phyloP scores from a whole-genome alignment of 2,329 filamentous ascomycete genomes.

The Diaporthe caulivora region DNA sequence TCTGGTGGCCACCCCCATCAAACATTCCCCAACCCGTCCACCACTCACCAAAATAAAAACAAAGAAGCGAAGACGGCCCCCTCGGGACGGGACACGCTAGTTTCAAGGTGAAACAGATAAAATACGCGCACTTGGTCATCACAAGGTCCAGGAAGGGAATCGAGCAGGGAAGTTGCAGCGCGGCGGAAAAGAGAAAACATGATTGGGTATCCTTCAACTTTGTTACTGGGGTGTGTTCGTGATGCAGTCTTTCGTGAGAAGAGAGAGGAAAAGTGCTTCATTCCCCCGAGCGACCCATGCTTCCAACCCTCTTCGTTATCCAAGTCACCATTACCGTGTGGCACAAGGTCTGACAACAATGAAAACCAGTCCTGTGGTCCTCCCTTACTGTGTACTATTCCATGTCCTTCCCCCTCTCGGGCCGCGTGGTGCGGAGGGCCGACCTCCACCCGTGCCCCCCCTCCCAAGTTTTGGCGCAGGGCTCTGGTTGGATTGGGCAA shows the following conservation, averaged over 20 bases:
- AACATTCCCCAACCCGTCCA: not conserved
- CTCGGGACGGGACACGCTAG: not conserved
- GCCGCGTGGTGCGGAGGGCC: not conserved
- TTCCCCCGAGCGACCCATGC: not conserved
- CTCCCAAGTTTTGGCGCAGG: not conserved
- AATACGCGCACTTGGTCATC: not conserved
- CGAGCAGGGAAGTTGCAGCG: not conserved
- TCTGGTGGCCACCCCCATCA: conserved; percentile 6
- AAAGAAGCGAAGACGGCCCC: conserved; percentile 32
- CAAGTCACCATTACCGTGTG: conserved; percentile 30
- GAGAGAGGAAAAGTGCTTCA: conserved; percentile 19
- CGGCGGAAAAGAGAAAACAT: conserved; percentile 13
- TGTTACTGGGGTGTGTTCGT: conserved; percentile 36
- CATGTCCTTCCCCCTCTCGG: not conserved
- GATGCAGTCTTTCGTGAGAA: conserved; percentile 38
- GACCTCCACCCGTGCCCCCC: not conserved
- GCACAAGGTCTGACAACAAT: conserved; percentile 26
- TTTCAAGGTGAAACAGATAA: not conserved
- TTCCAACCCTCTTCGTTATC: conserved; percentile 18
- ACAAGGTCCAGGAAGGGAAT: conserved; percentile 17
- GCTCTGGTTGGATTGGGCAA: not conserved
- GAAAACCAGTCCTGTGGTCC: conserved; percentile 29
- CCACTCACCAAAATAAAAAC: conserved; percentile 35
- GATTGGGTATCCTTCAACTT: conserved; percentile 41
- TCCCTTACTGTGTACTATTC: conserved; percentile 18